Evolutionary conservation across 306 rosid genomes (phyloP), one percentile per base, ranked within the genome.

Genomic region (Oemleria cerasiformis): DNA sequence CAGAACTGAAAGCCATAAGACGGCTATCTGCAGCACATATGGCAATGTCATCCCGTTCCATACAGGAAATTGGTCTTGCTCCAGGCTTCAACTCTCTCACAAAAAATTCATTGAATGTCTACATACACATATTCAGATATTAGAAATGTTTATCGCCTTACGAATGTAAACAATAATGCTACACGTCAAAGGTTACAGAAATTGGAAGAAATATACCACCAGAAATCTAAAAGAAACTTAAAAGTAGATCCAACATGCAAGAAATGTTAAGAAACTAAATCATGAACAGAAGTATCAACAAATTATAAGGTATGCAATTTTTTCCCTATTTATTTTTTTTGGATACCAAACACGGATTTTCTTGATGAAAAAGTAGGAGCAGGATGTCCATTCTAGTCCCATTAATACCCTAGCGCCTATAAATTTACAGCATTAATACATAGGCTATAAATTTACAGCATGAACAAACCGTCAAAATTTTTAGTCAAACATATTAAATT

Each of bases 61-160:
- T 57, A 63, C 67, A 82, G 59, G 82, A 82, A 82, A 87, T 74
- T 76, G 98, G 95, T 76, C 98, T 88, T 73, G 87, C 83, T 69
- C 87, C 94, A 58, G 90, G 94, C 85, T 87, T 94, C 55, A 94
- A 74, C 81, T 94, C 97, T 87, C 98, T 81, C 67, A 89, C 72
- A 61, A 94, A 94, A 70, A 94, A 94, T 55, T 94, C 96, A 75
- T 94, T 94, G 83, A 94, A 94, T 34, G 97, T 94, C 98, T 94
- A 92, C 79, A 59, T 41, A 69, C 59, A 68, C 43, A 74, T 76
- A 64, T 74, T 56, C 36, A 56, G 39, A 21, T 9, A 56, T 56
- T 73, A 9, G 63, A 76, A 74, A 73, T 57, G 4, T 8, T 62
- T 47, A 45, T 43, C 25, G 15, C 48, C 51, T 51, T 21, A 54